Base-by-base conservation (phyloP, 2,329 filamentous ascomycete genomes). In the Ceratocystiopsis minuta region DNA sequence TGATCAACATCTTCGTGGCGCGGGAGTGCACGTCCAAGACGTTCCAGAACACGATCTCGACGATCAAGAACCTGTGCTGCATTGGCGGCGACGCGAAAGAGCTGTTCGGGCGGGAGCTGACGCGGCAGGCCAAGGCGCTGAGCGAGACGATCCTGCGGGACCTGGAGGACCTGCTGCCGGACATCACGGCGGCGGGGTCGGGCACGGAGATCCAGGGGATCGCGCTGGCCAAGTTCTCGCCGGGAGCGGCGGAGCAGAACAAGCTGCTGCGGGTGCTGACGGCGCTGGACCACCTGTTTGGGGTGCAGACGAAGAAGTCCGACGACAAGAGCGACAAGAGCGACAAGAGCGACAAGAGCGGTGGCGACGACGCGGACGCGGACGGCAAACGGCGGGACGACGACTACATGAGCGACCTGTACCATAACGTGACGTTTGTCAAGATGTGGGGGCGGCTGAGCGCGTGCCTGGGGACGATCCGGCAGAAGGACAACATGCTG, bases 11-110 rank as follows among this genome's bases (percentile, higher is more conserved):
- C 44, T 82, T 98, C 50, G 85, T 93, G 36, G 88, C 88, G 48
- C 80, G 87, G 39, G 90, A 98, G 59, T 98, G 90, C 62, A 94
- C 85, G 55, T 87, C 84, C 48, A 95, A 94, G 66, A 96, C 90
- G 0, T 98, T 98, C 69, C 83, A 90, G 56, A 92, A 96, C 59
- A 96, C 90, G 1, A 72, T 98, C 42, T 90, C 88, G 15, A 92
- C 92, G n/a, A 94, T 98, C 66, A 96, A 94, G 64, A 95, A 96
- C 54, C 70, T 98, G 36, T 96, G 87, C 6, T 79, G 83, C 34
- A 90, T 98, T 46, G 86, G 88, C n/a, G 85, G 81, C 15, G 85
- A 81, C 13, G 86, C 88, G 16, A 90, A 92, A 60, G 74, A 81
- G 41, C 70, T 85, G 12, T 96, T 98, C 57, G 90, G 90, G n/a